A percentile compares a stretch with the other conserved stretches of the same genome.
Evolutionary conservation across 2,329 filamentous ascomycete genomes (phyloP).

Genomic region (Fusarium sp.): DNA sequence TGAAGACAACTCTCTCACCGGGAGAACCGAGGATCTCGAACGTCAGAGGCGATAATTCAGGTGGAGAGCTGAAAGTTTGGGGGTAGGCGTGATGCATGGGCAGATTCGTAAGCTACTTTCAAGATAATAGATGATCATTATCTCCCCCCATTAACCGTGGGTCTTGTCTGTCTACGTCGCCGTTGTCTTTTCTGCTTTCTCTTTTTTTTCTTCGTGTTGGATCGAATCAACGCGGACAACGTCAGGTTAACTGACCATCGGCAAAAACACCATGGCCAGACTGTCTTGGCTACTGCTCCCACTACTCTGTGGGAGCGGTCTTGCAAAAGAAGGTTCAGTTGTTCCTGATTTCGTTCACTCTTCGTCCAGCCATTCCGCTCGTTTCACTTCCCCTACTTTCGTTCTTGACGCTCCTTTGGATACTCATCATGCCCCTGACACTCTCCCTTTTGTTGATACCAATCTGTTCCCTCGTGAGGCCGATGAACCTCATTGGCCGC

Average conservation of each 20-base stretch:
- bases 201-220: slow-evolving; percentile 9
- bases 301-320: slow-evolving; percentile 15
- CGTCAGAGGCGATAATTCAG: background rate
- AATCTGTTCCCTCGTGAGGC: background rate
- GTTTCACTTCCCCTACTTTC: slow-evolving; percentile 10
- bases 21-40: background rate
- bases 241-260: background rate
- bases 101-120: background rate
- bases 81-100: background rate
- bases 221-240: slow-evolving; percentile 19
- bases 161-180: background rate
- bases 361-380: slow-evolving; percentile 27
- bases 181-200: background rate
- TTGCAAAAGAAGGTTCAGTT: slow-evolving; percentile 37
- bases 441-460: background rate
- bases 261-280: slow-evolving; percentile 20
- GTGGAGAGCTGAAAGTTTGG: background rate
- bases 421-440: background rate
- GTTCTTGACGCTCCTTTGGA: slow-evolving; percentile 25
- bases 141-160: background rate
- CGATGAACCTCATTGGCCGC: background rate
- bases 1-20: background rate
- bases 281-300: slow-evolving; percentile 28
- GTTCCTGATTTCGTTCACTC: slow-evolving; percentile 26
- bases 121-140: background rate